Percentiles rank a stretch among this genome's conserved stretches.
Evolutionary conservation across 768 basidiomycete genomes (phyloP).

Genomic region (Suillus lakei): DNA sequence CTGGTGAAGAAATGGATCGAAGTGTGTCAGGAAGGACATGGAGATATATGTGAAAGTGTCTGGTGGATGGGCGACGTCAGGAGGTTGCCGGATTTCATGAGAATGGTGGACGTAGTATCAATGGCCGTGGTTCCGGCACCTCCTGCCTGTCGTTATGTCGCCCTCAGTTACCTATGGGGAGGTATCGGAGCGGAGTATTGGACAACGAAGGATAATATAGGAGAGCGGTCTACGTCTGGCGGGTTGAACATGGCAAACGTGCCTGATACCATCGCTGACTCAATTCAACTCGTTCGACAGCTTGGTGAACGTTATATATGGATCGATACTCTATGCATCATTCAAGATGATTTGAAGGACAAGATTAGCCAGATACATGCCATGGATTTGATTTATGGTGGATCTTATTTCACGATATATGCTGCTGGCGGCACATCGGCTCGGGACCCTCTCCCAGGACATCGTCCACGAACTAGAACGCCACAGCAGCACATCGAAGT

Average conservation of each 20-base stretch:
- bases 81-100: not conserved
- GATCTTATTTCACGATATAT: slow-evolving; percentile 20
- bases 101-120: slow-evolving; percentile 5
- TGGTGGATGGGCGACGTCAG: not conserved
- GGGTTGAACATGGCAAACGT: slow-evolving; percentile 13
- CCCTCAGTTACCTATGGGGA: slow-evolving; percentile 11
- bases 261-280: slow-evolving; percentile 23
- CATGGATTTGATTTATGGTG: slow-evolving; percentile 24
- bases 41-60: not conserved
- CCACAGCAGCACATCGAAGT: slow-evolving; percentile 19
- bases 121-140: slow-evolving; percentile 8
- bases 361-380: slow-evolving; percentile 19
- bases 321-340: slow-evolving; percentile 29
- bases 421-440: slow-evolving; percentile 20
- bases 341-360: slow-evolving; percentile 24
- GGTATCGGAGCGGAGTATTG: not conserved
- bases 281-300: slow-evolving; percentile 18
- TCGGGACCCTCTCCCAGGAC: slow-evolving; percentile 16
- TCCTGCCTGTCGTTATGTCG: slow-evolving; percentile 7
- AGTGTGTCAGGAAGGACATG: not conserved
- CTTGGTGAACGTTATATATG: slow-evolving; percentile 28
- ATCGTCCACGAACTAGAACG: slow-evolving; percentile 13
- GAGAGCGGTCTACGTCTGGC: not conserved
- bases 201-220: slow-evolving; percentile 2
- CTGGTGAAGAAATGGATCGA: slow-evolving; percentile 6